phyloP scores from a whole-genome alignment of 768 basidiomycete species.

The Termitomyces sp. region DNA sequence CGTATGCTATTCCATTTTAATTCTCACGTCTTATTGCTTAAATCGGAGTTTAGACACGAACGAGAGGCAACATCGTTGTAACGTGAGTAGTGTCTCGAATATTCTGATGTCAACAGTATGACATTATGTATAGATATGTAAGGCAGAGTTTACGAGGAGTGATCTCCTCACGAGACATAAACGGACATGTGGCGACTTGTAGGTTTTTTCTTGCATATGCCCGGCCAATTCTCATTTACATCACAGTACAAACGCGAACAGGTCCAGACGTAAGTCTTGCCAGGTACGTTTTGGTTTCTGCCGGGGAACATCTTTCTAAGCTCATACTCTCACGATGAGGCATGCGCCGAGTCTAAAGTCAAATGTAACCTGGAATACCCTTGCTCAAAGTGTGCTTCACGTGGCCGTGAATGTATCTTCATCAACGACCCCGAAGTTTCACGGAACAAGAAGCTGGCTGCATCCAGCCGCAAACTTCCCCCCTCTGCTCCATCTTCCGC shows the following conservation, averaged over 20 bases:
- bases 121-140: conserved; percentile 44
- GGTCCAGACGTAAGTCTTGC: conserved; percentile 65
- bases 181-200: conserved; percentile 67
- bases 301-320: neutral
- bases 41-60: conserved; percentile 48
- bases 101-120: neutral
- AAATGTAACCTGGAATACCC: conserved; percentile 68
- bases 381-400: conserved; percentile 59
- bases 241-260: conserved; percentile 37
- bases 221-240: neutral
- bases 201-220: conserved; percentile 20
- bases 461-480: conserved; percentile 23
- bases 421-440: conserved; percentile 43
- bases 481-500: conserved; percentile 17
- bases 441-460: conserved; percentile 31
- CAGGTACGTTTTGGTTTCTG: conserved; percentile 27
- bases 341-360: conserved; percentile 72
- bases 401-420: conserved; percentile 63
- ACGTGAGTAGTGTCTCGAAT: conserved; percentile 32
- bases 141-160: conserved; percentile 67
- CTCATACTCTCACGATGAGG: conserved; percentile 22
- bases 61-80: conserved; percentile 59
- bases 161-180: conserved; percentile 71
- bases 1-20: conserved; percentile 38
- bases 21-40: neutral